Evolutionary conservation across 2,329 filamentous ascomycete genomes (phyloP), one percentile per base, ranked within the genome.

Genomic region (Fusarium sp.): DNA sequence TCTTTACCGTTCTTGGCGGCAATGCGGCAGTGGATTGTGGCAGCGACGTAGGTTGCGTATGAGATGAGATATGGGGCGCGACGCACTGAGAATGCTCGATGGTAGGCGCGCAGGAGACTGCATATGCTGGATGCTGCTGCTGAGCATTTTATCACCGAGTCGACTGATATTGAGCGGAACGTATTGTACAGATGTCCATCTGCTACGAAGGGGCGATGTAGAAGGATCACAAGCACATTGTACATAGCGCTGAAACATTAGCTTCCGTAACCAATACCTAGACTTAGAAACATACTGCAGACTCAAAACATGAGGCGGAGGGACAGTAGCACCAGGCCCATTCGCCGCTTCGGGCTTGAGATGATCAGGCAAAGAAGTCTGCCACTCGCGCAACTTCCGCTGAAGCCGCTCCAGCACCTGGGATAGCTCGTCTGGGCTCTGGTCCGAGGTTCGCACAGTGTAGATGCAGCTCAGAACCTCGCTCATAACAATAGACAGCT

Each of bases 31-130:
- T 84, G 81, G 19, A 87, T 85, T 0, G 84, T 87, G 0, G 83
- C 84, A 6, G 81, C 80, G 1, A 86, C 83, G 58, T 87, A 88
- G 0, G 83, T 85, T 0, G 85, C 83, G 69, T 88, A 88, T 0
- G 83, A 84, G 19, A 87, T 80, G 2, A 87, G 74, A 55, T 87
- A 87, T 0, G 85, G 85, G 0, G 85, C 82, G 13, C 79, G 74
- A 13, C 77, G 75, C 3, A 85, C 77, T 1, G 80, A 82, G 40
- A 84, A 86, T 0, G 79, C 75, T 30, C 75, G 73, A 23, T 84
- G 77, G 44, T 86, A 86, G 7, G 77, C 75, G 20, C 79, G 77
- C 0, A 86, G 67, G 0, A 86, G 71, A 4, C 75, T 72, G 15
- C 80, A 78, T 5, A 86, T 85, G 15, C 77, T 76, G 11, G 76